Base-by-base conservation (phyloP, 352 stramenopile genomes). In the Pythium grandisporangium region DNA sequence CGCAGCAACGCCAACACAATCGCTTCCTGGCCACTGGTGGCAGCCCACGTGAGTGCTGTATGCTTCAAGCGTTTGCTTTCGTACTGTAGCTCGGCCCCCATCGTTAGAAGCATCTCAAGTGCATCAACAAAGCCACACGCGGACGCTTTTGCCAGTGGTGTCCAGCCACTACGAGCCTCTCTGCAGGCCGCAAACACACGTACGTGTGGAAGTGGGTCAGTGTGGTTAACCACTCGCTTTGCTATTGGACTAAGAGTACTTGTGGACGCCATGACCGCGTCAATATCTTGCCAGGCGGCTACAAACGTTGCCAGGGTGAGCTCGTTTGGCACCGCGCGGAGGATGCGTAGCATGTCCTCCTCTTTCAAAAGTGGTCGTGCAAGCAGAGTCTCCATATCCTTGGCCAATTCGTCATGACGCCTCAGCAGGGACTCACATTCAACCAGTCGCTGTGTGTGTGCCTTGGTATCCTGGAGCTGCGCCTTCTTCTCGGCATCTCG, bases 1-100 rank as follows among this genome's bases (percentile, higher is more conserved):
- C 66, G 70, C 21, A 91, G 52, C 1, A 91, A 49, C 4, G 61
- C 41, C 11, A 88, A 55, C 19, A 69, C 58, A 4, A 84, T 62
- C 2, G 55, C 47, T 36, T 88, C 76, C 35, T 91, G 74, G 3
- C 77, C 77, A 34, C 72, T 87, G 44, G 76, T 86, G 14, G 63
- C 69, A 14, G 77, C 77, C 77, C 77, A 88, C 6, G 74, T 88
- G 53, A 88, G 61, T 5, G 77, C 60, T 17, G 74, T 85, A 40
- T 91, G 77, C 14, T 62, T 51, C 16, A 85, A 61, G 5, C 66
- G 60, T 1, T 61, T 71, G 14, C 34, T 55, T 49, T 91, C 74
- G 16, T 76, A 48, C 5, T 71, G 45, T 25, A 77, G 26, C 13
- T 66, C 41, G 0, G 62, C 70, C 6, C 70, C 74, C 20, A 81